A percentile compares a stretch with the other conserved stretches of the same genome.
phyloP scores from a whole-genome alignment of 2,329 filamentous ascomycete species.

The Hypoxylon sp. region DNA sequence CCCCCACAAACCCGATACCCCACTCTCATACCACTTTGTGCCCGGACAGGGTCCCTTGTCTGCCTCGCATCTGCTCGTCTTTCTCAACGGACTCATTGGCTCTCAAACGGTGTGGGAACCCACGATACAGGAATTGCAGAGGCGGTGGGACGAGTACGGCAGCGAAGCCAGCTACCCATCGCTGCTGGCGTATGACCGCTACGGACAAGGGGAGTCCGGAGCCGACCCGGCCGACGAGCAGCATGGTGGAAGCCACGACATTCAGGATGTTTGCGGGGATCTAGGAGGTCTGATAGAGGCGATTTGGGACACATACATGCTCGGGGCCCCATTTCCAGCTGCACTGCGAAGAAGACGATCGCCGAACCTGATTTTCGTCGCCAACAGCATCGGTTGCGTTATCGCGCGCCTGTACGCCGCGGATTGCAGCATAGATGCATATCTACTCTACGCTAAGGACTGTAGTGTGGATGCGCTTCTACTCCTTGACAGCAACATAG shows the following conservation, averaged over 20 bases:
- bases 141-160: constrained; percentile 13
- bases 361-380: constrained; percentile 55
- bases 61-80: constrained; percentile 37
- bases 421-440: too few species aligned
- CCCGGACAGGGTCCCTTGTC: constrained; percentile 30
- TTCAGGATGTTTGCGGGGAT: constrained; percentile 53
- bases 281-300: constrained; percentile 55
- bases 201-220: constrained; percentile 60
- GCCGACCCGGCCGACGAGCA: constrained; percentile 57
- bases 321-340: constrained; percentile 7
- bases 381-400: constrained; percentile 62
- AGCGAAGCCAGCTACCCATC: constrained; percentile 10
- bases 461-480: constrained; percentile 58
- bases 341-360: too few species aligned
- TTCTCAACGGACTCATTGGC: constrained; percentile 43
- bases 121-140: constrained; percentile 27
- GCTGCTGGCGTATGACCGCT: constrained; percentile 66
- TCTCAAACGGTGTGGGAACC: constrained; percentile 41
- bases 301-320: constrained; percentile 45
- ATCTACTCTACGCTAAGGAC: constrained; percentile 54
- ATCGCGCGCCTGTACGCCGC: constrained; percentile 62
- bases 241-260: constrained; percentile 60
- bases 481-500: constrained; percentile 66
- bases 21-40: constrained; percentile 28
- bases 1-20: constrained; percentile 35